Percentiles rank a stretch among this genome's conserved stretches.
phyloP scores from a whole-genome alignment of 257 asterid species.

The Verbascum thapsus region DNA sequence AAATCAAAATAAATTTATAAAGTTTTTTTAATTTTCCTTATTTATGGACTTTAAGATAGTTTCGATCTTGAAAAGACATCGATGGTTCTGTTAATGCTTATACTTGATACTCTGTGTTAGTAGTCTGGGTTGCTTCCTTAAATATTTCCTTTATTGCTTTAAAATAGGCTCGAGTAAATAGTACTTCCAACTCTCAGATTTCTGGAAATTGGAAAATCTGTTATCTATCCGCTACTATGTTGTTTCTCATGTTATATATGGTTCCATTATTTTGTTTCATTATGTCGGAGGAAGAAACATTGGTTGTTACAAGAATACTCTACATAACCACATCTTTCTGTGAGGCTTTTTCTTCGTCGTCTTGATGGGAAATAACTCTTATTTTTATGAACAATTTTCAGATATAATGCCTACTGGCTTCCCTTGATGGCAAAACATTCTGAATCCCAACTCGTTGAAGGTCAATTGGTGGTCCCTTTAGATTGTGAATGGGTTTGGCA shows the following conservation, averaged over 20 bases:
- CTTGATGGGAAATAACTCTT: slow-evolving; percentile 10
- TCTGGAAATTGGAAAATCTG: background rate
- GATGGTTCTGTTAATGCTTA: slow-evolving; percentile 11
- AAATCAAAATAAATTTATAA: no score
- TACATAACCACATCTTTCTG: background rate
- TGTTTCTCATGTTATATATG: background rate
- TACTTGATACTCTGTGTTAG: background rate
- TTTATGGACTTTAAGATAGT: slow-evolving; percentile 8
- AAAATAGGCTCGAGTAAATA: background rate
- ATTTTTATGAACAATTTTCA: slow-evolving; percentile 31
- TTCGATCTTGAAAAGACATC: slow-evolving; percentile 3
- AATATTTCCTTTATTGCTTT: background rate
- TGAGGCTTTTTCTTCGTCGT: slow-evolving; percentile 20
- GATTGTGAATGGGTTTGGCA: slow-evolving; percentile 99
- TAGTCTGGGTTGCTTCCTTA: slow-evolving; percentile 1
- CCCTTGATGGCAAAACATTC: slow-evolving; percentile 88
- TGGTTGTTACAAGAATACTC: background rate
- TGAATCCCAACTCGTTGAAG: slow-evolving; percentile 60
- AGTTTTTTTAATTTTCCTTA: no score
- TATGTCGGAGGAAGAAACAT: no score
- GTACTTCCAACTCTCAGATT: background rate
- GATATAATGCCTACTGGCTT: slow-evolving; percentile 91
- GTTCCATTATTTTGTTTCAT: background rate
- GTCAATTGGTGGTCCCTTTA: slow-evolving; percentile 82
- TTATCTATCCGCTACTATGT: background rate